Conservation (phyloP, 1,284 basidiomycete genomes). For the Papiliotrema nemorosa region DNA sequence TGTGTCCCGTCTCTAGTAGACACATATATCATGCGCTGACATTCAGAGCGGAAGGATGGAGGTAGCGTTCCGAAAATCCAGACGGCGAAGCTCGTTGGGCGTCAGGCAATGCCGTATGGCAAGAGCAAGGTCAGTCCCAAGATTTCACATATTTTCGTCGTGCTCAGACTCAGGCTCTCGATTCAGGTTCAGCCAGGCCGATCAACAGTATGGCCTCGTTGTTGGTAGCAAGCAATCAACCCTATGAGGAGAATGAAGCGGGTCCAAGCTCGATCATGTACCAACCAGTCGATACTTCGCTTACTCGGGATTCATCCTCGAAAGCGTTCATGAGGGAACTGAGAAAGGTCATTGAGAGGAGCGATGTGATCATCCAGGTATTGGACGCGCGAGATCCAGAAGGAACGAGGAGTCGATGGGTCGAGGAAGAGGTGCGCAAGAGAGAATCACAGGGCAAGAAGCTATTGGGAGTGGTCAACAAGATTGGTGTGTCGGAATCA, state of each 20-base stretch:
- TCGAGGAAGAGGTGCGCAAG: constrained; percentile 84
- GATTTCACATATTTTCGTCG: not conserved
- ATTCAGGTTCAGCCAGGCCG: constrained; percentile 9
- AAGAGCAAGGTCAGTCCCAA: constrained; percentile 54
- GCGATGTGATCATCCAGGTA: constrained; percentile 76
- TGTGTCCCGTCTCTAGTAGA: not conserved
- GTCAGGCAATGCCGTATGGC: constrained; percentile 37
- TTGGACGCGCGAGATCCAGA: constrained; percentile 90
- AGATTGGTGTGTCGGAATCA: constrained; percentile 80
- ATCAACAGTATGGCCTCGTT: not conserved
- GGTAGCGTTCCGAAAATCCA: constrained; percentile 64
- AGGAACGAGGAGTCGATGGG: constrained; percentile 77
- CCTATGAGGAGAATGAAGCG: constrained; percentile 22
- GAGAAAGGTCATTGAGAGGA: constrained; percentile 88
- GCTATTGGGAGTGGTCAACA: constrained; percentile 84
- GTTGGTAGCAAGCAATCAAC: not conserved
- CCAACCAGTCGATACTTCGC: constrained; percentile 58
- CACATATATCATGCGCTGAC: not conserved
- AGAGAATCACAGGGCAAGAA: constrained; percentile 81
- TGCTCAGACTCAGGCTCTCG: constrained; percentile 59
- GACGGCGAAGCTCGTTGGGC: constrained; percentile 46
- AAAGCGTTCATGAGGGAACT: constrained; percentile 69
- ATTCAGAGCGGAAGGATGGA: constrained; percentile 64
- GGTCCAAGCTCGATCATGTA: constrained; percentile 45
- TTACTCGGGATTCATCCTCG: constrained; percentile 53